These are phyloP conservation scores for Scytalidium sp. DNA, from an alignment of 2,329 filamentous ascomycete species.

Conservation along the genomic window DNA sequence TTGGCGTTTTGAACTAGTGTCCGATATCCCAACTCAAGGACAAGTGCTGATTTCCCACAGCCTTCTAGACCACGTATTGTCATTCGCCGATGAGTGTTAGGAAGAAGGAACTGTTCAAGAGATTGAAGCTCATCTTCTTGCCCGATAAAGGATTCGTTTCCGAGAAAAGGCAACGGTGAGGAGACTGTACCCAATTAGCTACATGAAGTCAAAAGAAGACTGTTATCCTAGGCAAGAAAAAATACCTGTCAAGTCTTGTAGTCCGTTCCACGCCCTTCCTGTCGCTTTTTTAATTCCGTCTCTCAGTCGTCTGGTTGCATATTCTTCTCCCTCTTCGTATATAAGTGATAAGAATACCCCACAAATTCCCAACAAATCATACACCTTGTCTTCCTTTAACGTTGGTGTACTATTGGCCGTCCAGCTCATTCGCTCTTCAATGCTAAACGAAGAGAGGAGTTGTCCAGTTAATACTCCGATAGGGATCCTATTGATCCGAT, in stretches of 20 bases:
- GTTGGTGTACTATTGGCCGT: too few species aligned
- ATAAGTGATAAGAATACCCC: slow-evolving; percentile 39
- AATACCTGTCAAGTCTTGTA: too few species aligned
- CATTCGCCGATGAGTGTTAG: slow-evolving; percentile 2
- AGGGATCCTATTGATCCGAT: slow-evolving; percentile 9
- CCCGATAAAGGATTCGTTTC: slow-evolving; percentile 3
- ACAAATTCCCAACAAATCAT: slow-evolving; percentile 41
- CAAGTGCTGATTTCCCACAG: slow-evolving; percentile 37
- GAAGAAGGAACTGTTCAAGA: slow-evolving; percentile 1
- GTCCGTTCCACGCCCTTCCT: not conserved
- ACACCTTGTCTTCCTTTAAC: too few species aligned
- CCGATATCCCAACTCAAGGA: slow-evolving; percentile 36
- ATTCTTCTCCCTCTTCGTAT: slow-evolving; percentile 39
- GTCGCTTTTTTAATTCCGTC: slow-evolving; percentile 2
- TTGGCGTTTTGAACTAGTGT: slow-evolving; percentile 28
- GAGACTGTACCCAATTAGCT: slow-evolving; percentile 1
- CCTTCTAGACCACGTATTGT: slow-evolving; percentile 33
- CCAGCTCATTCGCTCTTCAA: slow-evolving; percentile 22
- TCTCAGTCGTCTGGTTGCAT: not conserved
- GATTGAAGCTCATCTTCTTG: slow-evolving; percentile 1
- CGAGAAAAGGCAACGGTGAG: slow-evolving; percentile 1
- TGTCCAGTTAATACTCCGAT: not conserved
- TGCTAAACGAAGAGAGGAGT: not conserved
- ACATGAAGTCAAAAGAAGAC: too few species aligned
- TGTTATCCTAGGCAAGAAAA: too few species aligned